Conservation (phyloP, 352 stramenopile genomes). For the Aphanomyces stellatus region DNA sequence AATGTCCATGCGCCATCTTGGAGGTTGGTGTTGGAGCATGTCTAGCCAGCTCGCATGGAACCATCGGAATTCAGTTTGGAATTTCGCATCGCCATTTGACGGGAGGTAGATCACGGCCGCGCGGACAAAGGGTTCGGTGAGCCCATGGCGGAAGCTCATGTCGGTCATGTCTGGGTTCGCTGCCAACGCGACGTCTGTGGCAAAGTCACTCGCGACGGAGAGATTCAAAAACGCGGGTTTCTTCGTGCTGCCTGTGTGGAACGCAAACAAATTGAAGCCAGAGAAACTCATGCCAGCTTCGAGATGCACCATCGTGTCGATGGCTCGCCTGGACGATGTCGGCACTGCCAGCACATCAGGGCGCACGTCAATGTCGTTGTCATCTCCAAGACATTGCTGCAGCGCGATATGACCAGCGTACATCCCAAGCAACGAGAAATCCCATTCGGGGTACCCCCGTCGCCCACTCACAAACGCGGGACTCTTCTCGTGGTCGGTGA, state of each 20-base stretch:
- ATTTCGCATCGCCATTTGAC: not conserved
- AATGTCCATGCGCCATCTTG: slow-evolving; percentile 7
- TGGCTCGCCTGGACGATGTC: too few relatives aligned
- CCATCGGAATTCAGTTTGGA: not conserved
- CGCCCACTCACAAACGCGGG: not conserved
- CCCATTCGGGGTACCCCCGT: not conserved
- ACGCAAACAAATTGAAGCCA: not conserved
- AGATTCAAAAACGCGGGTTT: not conserved
- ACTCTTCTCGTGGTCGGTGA: not conserved
- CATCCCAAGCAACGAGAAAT: not conserved
- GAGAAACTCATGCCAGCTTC: not conserved
- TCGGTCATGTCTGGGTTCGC: not conserved
- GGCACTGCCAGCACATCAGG: not conserved
- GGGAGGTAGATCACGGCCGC: not conserved
- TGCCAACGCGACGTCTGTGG: not conserved
- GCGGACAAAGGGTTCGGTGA: not conserved
- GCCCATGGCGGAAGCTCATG: not conserved
- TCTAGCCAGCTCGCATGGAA: not conserved
- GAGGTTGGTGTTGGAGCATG: not conserved
- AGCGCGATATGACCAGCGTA: not conserved
- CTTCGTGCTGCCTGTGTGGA: not conserved
- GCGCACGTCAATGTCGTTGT: not conserved
- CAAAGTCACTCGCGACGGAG: not conserved
- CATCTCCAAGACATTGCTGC: not conserved
- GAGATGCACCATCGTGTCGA: not conserved